Evolutionary conservation across 176 grass and related monocot genomes (phyloP).

Genomic region (Bromus sterilis): DNA sequence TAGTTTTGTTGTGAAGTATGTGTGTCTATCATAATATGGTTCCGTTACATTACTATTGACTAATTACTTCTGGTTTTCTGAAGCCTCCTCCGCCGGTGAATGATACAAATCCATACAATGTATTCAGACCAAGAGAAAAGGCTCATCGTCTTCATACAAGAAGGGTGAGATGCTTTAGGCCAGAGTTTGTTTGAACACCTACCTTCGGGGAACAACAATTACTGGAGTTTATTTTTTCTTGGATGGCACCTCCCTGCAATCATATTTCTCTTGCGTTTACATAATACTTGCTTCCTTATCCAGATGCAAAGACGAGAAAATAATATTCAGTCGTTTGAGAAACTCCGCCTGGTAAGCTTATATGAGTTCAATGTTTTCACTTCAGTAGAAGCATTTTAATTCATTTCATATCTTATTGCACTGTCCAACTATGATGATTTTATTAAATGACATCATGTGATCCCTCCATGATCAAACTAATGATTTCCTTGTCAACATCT

Average conservation of each 20-base stretch:
- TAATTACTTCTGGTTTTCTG: conserved; percentile 32
- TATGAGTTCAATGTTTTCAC: neutral
- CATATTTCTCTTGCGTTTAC: conserved; percentile 4
- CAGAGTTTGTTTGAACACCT: neutral
- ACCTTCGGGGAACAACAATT: neutral
- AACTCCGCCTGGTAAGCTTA: conserved; percentile 66
- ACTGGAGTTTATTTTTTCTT: neutral
- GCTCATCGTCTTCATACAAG: conserved; percentile 89
- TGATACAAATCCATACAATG: conserved; percentile 98
- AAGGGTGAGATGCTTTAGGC: conserved; percentile 56
- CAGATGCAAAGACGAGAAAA: conserved; percentile 99
- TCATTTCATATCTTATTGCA: neutral
- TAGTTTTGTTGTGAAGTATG: neutral
- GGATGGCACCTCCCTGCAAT: neutral
- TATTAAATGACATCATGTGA: neutral
- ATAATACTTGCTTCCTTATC: conserved; percentile 26
- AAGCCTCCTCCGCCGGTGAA: conserved; percentile 92
- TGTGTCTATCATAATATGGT: conserved; percentile 1
- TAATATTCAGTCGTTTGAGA: conserved; percentile 92
- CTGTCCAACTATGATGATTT: neutral
- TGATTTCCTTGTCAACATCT: neutral
- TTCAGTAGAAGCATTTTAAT: neutral
- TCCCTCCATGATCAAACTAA: neutral
- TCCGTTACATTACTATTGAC: conserved; percentile 16
- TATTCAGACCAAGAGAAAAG: conserved; percentile 98